Evolutionary conservation across 2,329 filamentous ascomycete species (phyloP).

Genomic region (Ophiobolus disseminans): DNA sequence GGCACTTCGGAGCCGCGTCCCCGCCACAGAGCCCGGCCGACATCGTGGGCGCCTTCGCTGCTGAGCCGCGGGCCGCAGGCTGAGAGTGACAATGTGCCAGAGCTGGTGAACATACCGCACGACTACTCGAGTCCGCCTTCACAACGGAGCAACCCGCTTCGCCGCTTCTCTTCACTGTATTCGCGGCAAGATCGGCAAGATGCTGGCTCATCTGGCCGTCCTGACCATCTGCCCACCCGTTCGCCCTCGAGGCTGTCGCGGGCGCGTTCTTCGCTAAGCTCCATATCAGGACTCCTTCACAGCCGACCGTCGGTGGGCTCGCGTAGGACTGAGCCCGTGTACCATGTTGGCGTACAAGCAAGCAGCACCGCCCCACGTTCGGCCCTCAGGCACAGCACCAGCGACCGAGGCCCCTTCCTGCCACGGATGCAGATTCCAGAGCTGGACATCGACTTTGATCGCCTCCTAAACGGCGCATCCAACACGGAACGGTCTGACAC

Average conservation of each 20-base stretch:
- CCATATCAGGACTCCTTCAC: conserved; percentile 41
- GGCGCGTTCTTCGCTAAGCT: conserved; percentile 47
- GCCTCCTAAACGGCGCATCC: conserved; percentile 29
- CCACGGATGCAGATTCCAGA: conserved; percentile 45
- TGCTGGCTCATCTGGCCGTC: conserved; percentile 38
- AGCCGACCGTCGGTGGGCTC: conserved; percentile 34
- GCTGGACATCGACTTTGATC: conserved; percentile 49
- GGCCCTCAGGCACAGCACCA: conserved; percentile 28
- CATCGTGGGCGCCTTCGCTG: conserved; percentile 43
- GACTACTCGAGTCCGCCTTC: conserved; percentile 27
- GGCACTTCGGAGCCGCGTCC: conserved; percentile 30
- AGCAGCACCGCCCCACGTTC: conserved; percentile 26
- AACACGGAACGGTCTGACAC: conserved; percentile 26
- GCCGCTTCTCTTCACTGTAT: conserved; percentile 37
- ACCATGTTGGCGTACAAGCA: conserved; percentile 18
- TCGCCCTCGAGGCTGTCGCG: conserved; percentile 43
- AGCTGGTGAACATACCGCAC: conserved; percentile 23
- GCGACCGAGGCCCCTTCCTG: conserved; percentile 41
- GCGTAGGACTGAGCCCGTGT: conserved; percentile 20
- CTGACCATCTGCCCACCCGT: conserved; percentile 23
- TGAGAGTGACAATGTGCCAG: conserved; percentile 27
- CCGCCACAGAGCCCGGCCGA: conserved; percentile 39
- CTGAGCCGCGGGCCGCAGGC: conserved; percentile 23
- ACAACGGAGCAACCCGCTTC: conserved; percentile 39
- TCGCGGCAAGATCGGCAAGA: conserved; percentile 40